Base-by-base conservation (phyloP, 495 filamentous ascomycete genomes). In the Bacidia gigantensis region DNA sequence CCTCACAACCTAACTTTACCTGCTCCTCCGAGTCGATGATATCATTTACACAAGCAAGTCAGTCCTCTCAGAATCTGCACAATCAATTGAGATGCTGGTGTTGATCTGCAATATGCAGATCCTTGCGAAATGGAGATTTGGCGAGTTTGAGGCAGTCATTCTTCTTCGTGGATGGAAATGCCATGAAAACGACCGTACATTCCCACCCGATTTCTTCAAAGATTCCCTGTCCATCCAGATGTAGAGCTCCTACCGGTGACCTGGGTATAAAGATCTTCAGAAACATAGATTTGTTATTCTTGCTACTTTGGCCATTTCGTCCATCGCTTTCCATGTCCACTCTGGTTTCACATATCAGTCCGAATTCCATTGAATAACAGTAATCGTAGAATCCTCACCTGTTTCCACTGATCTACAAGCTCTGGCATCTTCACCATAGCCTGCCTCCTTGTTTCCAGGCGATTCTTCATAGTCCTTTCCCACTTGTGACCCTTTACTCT, bases 371-470 rank as follows among this genome's bases (percentile, higher is more conserved):
- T 14, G 18, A 5, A 42, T n/a, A n/a, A n/a, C n/a, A n/a, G n/a
- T n/a, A n/a, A n/a, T n/a, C n/a, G 54, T 11, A 3, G 45, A 49
- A 46, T 38, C 71, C 77, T 65, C 66, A 92, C 88, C 83, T 87
- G 81, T 71, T 94, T 92, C 93, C 92, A 98, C 68, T 82, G 72
- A 66, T 83, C 73, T 59, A 98, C 81, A 71, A 95, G 77, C 61
- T 81, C 75, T 56, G 89, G 87, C 92, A 98, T 98, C 52, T 78
- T 81, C 71, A 86, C 63, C 89, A 98, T 97, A 49, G 92, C 92
- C 67, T 85, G 74, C 75, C 81, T 83, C 65, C 89, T 78, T 71
- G 83, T 80, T 66, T 95, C 89, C 72, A 97, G 76, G 65, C 84
- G 79, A 45, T 74, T 71, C 70, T 84, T 82, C 73, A 95, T 69